Percentiles rank a stretch among this genome's conserved stretches.
Evolutionary conservation across 306 rosid species (phyloP).

Genomic region (Cotoneaster glaucophyllus): DNA sequence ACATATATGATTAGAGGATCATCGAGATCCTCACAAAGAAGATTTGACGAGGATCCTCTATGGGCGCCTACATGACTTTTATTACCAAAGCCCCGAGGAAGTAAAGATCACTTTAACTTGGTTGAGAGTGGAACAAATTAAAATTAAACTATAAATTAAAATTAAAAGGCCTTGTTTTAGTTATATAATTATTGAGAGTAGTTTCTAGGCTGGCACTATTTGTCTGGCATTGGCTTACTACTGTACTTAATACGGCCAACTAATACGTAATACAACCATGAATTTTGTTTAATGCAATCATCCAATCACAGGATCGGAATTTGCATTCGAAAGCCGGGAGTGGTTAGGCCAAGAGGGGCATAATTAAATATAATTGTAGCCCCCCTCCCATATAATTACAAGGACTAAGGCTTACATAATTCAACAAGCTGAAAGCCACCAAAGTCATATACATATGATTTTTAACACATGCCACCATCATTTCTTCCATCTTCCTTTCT

Average conservation of each 20-base stretch:
- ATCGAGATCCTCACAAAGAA: too few species aligned
- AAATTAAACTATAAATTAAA: too few species aligned
- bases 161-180: too few species aligned
- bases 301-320: constrained; percentile 27
- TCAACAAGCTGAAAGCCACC: constrained; percentile 13
- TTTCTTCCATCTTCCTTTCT: constrained; percentile 30
- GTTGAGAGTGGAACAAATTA: too few species aligned
- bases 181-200: background rate
- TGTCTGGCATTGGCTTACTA: constrained; percentile 25
- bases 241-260: background rate
- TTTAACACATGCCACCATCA: constrained; percentile 22
- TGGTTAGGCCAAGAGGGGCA: constrained; percentile 32
- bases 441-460: background rate
- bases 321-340: constrained; percentile 20
- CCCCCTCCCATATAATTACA: constrained; percentile 36
- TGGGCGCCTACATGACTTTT: background rate
- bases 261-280: constrained; percentile 28
- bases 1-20: too few species aligned
- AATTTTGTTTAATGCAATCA: constrained; percentile 17
- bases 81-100: background rate
- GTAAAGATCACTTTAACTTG: background rate
- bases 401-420: constrained; percentile 6
- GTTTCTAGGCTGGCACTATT: constrained; percentile 34
- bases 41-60: too few species aligned
- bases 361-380: constrained; percentile 26